Percentiles rank a stretch among this genome's conserved stretches.
Evolutionary conservation across 768 basidiomycete species (phyloP).

Genomic region (Agaricus blazei): DNA sequence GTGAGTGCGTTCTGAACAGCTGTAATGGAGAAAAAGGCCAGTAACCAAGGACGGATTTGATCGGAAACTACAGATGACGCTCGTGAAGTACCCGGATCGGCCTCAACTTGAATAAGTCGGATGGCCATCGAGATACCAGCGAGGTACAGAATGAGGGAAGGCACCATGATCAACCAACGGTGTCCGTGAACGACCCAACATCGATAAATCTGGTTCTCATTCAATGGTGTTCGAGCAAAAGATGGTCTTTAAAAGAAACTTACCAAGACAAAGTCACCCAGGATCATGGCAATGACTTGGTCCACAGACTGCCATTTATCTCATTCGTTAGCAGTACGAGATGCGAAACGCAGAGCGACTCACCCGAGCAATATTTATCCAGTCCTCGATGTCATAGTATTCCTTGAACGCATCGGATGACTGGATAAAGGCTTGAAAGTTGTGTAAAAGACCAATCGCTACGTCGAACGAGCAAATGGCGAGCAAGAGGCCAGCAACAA

Average conservation of each 20-base stretch:
- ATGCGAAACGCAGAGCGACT: neutral
- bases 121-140: conserved; percentile 1
- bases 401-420: neutral
- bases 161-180: conserved; percentile 4
- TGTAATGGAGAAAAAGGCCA: conserved; percentile 1
- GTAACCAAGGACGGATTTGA: conserved; percentile 4
- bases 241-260: neutral
- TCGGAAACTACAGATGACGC: neutral
- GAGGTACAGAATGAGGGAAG: conserved; percentile 5
- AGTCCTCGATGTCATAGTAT: conserved; percentile 1
- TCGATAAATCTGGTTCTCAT: neutral
- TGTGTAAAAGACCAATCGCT: conserved; percentile 8
- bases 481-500: neutral
- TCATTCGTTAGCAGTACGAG: neutral
- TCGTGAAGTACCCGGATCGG: neutral
- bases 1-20: conserved; percentile 5
- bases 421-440: conserved; percentile 4
- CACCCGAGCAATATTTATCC: conserved; percentile 10
- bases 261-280: conserved; percentile 11
- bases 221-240: neutral
- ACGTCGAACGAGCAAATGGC: conserved; percentile 5
- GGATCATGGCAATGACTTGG: conserved; percentile 4
- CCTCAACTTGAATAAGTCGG: conserved; percentile 1
- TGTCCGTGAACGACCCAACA: conserved; percentile 7
- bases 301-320: neutral